phyloP scores from a whole-genome alignment of 2,329 filamentous ascomycete species.

The Pestalotiopsis fici region DNA sequence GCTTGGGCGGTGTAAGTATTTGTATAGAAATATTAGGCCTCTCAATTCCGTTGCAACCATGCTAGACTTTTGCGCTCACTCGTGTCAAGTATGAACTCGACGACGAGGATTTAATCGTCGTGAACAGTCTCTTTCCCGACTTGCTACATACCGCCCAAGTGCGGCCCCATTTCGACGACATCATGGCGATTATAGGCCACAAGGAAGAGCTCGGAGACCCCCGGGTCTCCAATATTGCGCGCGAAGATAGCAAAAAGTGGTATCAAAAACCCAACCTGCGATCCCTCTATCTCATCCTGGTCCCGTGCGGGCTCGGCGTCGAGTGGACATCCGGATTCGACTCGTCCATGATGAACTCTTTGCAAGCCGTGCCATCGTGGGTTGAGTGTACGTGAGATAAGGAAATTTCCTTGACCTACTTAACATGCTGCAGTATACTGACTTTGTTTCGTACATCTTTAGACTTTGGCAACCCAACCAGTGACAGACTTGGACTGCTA shows the following conservation, averaged over 20 bases:
- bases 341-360: conserved; percentile 44
- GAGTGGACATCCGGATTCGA: conserved; percentile 45
- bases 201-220: conserved; percentile 36
- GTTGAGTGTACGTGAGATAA: conserved; percentile 27
- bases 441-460: not conserved
- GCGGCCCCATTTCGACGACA: not conserved
- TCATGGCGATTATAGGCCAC: conserved; percentile 32
- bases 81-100: not conserved
- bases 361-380: conserved; percentile 41
- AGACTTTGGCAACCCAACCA: conserved; percentile 42
- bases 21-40: not conserved
- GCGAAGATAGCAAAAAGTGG: conserved; percentile 36
- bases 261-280: conserved; percentile 40
- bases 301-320: conserved; percentile 40
- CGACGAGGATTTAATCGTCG: not conserved
- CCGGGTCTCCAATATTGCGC: conserved; percentile 34
- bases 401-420: not conserved
- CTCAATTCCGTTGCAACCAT: not conserved
- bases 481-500: conserved; percentile 38
- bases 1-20: not conserved
- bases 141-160: not conserved
- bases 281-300: conserved; percentile 38
- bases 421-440: not conserved
- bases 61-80: not conserved
- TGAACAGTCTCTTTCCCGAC: not conserved